phyloP scores from a whole-genome alignment of 441 rosid genomes.

The Adansonia grandidieri region DNA sequence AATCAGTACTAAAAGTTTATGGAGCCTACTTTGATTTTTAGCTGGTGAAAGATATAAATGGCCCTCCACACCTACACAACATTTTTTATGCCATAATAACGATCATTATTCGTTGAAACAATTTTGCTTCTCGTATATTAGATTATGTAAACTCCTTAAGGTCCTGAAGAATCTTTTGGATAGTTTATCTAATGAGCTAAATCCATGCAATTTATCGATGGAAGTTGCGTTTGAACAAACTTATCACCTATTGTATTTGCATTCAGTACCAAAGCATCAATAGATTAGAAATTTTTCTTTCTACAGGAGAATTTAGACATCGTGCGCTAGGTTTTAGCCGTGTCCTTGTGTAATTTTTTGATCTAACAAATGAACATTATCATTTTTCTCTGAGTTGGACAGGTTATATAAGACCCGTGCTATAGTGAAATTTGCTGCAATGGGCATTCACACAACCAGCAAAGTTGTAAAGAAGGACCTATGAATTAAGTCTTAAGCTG shows the following conservation, averaged over 20 bases:
- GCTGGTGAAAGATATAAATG: background rate
- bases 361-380: background rate
- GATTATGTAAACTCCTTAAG: background rate
- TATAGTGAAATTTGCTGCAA: constrained; percentile 67
- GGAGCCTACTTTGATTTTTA: background rate
- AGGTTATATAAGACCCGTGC: constrained; percentile 72
- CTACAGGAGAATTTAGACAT: background rate
- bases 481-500: constrained; percentile 29
- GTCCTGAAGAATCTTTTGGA: background rate
- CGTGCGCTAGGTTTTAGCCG: background rate
- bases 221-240: constrained; percentile 2
- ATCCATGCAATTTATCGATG: background rate
- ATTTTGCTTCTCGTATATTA: background rate
- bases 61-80: background rate
- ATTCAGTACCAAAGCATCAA: background rate
- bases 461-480: constrained; percentile 61
- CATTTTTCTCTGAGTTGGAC: constrained; percentile 20
- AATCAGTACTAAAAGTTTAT: background rate
- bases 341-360: background rate
- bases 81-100: background rate
- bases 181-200: background rate
- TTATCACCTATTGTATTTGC: background rate
- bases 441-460: constrained; percentile 64
- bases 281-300: background rate
- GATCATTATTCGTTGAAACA: constrained; percentile 6